phyloP scores from a whole-genome alignment of 768 basidiomycete genomes.

The Panaeolus papilionaceus region DNA sequence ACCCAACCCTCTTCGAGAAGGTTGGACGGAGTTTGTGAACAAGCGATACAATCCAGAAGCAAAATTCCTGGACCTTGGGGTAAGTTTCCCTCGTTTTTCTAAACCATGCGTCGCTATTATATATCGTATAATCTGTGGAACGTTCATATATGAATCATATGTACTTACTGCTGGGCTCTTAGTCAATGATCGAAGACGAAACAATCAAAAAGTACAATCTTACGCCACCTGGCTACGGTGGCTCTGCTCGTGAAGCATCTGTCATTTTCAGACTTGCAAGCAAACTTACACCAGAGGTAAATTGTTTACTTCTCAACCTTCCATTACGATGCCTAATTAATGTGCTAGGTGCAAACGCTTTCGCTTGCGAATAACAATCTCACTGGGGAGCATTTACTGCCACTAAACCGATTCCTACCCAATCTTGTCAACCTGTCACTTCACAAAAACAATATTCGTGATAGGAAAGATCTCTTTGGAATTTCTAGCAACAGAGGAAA shows the following conservation, averaged over 20 bases:
- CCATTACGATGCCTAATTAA: conserved; percentile 18
- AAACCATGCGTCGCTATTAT: conserved; percentile 19
- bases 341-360: conserved; percentile 70
- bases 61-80: conserved; percentile 84
- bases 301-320: conserved; percentile 16
- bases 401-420: conserved; percentile 78
- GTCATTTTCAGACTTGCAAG: conserved; percentile 91
- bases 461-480: conserved; percentile 73
- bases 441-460: conserved; percentile 75
- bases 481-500: conserved; percentile 66
- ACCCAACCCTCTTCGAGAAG: conserved; percentile 53
- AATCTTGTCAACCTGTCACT: conserved; percentile 80
- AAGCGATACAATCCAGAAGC: conserved; percentile 73
- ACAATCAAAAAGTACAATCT: conserved; percentile 76
- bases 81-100: conserved; percentile 44
- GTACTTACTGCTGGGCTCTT: conserved; percentile 30
- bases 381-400: conserved; percentile 61
- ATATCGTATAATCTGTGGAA: conserved; percentile 21
- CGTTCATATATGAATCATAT: conserved; percentile 14
- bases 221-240: conserved; percentile 72
- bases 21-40: conserved; percentile 80
- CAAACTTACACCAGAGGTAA: conserved; percentile 76
- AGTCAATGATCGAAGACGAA: conserved; percentile 84
- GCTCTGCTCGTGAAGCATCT: conserved; percentile 68
- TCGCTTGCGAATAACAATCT: conserved; percentile 82